Evolutionary conservation across 2,329 filamentous ascomycete species (phyloP), one percentile per base, ranked within the genome.

Genomic region (Bertia moriformis): DNA sequence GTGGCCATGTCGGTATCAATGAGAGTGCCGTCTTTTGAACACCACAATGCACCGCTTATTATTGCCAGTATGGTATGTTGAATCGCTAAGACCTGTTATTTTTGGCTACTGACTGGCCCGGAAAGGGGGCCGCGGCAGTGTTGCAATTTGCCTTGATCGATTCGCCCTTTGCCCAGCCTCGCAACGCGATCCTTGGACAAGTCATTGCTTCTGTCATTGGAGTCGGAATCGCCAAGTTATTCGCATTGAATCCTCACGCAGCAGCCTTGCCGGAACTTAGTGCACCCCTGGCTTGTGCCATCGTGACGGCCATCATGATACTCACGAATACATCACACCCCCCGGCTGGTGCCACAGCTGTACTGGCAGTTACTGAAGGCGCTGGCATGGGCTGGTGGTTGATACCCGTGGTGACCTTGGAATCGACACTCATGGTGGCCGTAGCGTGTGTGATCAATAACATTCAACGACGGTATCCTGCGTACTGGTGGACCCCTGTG

Each of bases 241-340:
- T 86, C 51, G 62, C 63, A 4, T 55, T 78, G 17, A 58, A 56
- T 35, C 49, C 57, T 2, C 46, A 57, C 40, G 64, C 66, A 22
- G 58, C 71, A 19, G 53, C 66, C 1, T 58, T 82, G 19, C 69
- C 69, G 19, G 83, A 75, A 68, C 50, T 84, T 0, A 78, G 67
- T 1, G 80, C 74, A 10, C 71, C 79, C 10, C 56, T 86, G 0
- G 63, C 77, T 1, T 83, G 79, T 45, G 79, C 74, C 0, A 52
- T 67, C 2, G 68, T 80, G 0, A 81, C 73, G 1, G 61, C 68
- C 1, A 42, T 73, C 41, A 87, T 86, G 82, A 67, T 66, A 0
- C 48, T 84, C 17, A 86, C 80, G 2, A 78, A 78, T 39, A 85
- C 80, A 0, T 66, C 83, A 0, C 79, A 87, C 46, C 82, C 82